Percentiles rank a stretch among this genome's conserved stretches.
These are phyloP conservation scores for Turritis glabra DNA, from an alignment of 345 rosid genomes.

Conservation along the genomic window DNA sequence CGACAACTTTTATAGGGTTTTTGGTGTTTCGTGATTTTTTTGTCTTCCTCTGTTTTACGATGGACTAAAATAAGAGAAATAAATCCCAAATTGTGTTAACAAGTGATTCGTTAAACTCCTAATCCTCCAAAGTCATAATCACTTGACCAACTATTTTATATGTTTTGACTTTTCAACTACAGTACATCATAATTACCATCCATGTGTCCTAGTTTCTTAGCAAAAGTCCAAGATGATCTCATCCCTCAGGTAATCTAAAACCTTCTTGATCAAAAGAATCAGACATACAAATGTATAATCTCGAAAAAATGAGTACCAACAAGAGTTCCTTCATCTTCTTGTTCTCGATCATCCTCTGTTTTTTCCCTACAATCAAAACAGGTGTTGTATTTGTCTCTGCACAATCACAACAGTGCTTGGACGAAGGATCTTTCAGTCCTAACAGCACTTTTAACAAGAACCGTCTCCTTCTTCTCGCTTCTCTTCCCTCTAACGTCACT, in stretches of 20 bases:
- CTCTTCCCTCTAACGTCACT: conserved; percentile 30
- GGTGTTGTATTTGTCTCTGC: not conserved
- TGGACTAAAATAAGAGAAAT: too few species aligned
- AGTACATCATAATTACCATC: not conserved
- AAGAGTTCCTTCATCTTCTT: not conserved
- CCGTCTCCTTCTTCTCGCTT: conserved; percentile 27
- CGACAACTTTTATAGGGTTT: too few species aligned
- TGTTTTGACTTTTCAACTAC: not conserved
- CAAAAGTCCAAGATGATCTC: conserved; percentile 15
- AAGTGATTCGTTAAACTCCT: not conserved
- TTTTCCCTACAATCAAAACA: not conserved
- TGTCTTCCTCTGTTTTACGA: too few species aligned
- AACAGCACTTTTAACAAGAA: conserved; percentile 18
- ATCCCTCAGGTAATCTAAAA: not conserved
- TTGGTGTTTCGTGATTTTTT: too few species aligned
- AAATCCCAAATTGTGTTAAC: not conserved
- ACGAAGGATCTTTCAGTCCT: conserved; percentile 7
- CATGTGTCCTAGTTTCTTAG: conserved; percentile 12
- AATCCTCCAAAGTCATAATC: not conserved
- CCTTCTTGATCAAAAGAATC: not conserved
- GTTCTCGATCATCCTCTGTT: not conserved
- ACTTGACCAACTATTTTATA: not conserved
- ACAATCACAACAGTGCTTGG: conserved; percentile 11
- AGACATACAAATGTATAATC: not conserved
- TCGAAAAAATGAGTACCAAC: not conserved